Evolutionary conservation across 1,284 basidiomycete genomes (phyloP).

Genomic region (Marasmius tenuissimus): DNA sequence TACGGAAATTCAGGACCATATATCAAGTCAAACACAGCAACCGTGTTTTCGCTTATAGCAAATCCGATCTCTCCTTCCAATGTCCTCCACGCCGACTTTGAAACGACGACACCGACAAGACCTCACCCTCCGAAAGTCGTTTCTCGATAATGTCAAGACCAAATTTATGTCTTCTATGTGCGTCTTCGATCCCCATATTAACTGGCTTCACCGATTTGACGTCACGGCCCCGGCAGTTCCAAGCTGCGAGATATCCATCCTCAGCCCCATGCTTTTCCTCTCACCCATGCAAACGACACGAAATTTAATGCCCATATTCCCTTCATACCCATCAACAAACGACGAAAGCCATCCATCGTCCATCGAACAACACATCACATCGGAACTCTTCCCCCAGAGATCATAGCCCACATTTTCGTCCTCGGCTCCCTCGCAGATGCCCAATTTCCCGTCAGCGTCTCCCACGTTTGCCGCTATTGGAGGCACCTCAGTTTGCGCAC

Average conservation of each 20-base stretch:
- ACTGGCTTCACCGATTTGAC: neutral
- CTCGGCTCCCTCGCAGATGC: conserved; percentile 55
- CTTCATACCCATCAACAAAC: neutral
- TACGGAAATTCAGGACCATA: neutral
- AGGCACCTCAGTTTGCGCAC: conserved; percentile 55
- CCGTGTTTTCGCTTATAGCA: neutral
- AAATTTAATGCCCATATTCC: neutral
- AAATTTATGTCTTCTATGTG: conserved; percentile 3
- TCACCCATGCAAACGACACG: neutral
- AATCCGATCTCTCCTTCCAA: neutral
- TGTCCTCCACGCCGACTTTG: conserved; percentile 8
- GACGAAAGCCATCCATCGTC: neutral
- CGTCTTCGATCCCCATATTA: neutral
- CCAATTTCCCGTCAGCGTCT: conserved; percentile 56
- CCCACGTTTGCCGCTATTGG: conserved; percentile 67
- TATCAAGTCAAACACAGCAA: neutral
- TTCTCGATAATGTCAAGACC: conserved; percentile 9
- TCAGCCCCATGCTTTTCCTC: neutral
- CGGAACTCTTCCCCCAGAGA: conserved; percentile 54
- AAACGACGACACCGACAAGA: conserved; percentile 13
- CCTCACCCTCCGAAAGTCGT: conserved; percentile 13
- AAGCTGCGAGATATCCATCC: neutral
- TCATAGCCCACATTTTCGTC: conserved; percentile 60
- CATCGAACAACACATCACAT: conserved; percentile 40
- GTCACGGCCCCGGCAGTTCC: no score